Evolutionary conservation across 768 basidiomycete genomes (phyloP).

Genomic region (Collybia mongolica): DNA sequence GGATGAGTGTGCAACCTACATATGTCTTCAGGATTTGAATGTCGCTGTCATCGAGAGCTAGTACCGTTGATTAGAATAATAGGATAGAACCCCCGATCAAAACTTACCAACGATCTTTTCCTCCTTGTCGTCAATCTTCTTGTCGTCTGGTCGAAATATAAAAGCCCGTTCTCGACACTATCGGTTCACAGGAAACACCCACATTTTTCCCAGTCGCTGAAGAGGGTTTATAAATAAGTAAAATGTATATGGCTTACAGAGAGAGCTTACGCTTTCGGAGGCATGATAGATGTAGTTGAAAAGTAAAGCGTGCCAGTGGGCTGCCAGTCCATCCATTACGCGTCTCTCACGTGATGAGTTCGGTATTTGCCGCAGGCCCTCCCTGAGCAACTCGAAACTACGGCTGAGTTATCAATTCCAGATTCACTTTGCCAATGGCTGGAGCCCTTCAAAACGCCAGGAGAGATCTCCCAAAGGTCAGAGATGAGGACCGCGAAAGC

Average conservation of each 20-base stretch:
- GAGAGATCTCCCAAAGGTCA: conserved; percentile 82
- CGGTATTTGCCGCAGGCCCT: too few relatives aligned
- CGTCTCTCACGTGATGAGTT: conserved; percentile 1
- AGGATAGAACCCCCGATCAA: not conserved
- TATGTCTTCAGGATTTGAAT: conserved; percentile 99
- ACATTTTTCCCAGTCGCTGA: conserved; percentile 99
- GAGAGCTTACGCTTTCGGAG: conserved; percentile 89
- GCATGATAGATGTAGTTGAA: conserved; percentile 49
- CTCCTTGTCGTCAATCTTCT: conserved; percentile 83
- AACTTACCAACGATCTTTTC: conserved; percentile 86
- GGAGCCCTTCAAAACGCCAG: conserved; percentile 92
- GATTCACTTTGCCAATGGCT: conserved; percentile 59
- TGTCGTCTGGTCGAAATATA: conserved; percentile 60
- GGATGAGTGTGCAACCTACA: conserved; percentile 41
- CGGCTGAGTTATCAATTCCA: conserved; percentile 9
- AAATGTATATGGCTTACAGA: conserved; percentile 6
- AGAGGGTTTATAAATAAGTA: conserved; percentile 2
- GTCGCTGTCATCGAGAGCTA: conserved; percentile 95
- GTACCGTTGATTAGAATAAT: conserved; percentile 7
- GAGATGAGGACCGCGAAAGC: conserved; percentile 88
- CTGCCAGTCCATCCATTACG: not conserved
- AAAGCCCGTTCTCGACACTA: conserved; percentile 1
- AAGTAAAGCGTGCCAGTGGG: not conserved
- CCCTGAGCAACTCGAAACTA: too few relatives aligned
- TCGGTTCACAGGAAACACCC: conserved; percentile 18